Base-by-base conservation (phyloP, 2,329 filamentous ascomycete species). In the Ascochyta fabae region DNA sequence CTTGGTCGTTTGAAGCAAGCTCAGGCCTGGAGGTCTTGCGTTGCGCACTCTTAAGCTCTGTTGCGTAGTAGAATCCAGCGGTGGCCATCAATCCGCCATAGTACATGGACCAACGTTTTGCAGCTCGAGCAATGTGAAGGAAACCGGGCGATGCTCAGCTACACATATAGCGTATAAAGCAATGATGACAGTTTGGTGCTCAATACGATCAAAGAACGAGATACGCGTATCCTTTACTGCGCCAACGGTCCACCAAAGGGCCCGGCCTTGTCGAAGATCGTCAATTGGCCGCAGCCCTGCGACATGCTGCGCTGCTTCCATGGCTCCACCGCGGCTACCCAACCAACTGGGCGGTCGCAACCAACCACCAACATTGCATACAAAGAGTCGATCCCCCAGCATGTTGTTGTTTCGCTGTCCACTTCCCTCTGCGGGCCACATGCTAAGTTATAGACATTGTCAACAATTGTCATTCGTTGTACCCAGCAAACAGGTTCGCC, bases 291-390 rank as follows among this genome's bases (percentile, higher is more conserved):
- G 19, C 15, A 23, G 24, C 24, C 33, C 51, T 16, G 16, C 24
- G n/a, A 35, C 39, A 16, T 15, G 7, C 39, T 55, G 46, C 52
- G 52, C 47, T 46, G 31, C 19, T 27, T 31, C 36, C 19, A 45
- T 50, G 36, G 53, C 35, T 41, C 53, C 47, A 56, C 41, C 31
- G 40, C 23, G n/a, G 39, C 16, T 38, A 38, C 53, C 26, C 27
- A 29, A 24, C 42, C 42, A 56, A 36, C 29, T 24, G 33, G 31
- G 33, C 27, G 15, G 36, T 29, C 47, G 35, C 41, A 23, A 36
- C 24, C 41, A n/a, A 36, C 26, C 8, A 42, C 26, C 7, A 13
- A 22, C 22, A 39, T 38, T 47, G 47, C 42, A 47, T 43, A 56
- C 42, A 51, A 51, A 33, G 31, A 43, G 47, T 19, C 38, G 12